Conservation (phyloP, 129 eudicot species). For the Smallanthus sonchifolius region DNA sequence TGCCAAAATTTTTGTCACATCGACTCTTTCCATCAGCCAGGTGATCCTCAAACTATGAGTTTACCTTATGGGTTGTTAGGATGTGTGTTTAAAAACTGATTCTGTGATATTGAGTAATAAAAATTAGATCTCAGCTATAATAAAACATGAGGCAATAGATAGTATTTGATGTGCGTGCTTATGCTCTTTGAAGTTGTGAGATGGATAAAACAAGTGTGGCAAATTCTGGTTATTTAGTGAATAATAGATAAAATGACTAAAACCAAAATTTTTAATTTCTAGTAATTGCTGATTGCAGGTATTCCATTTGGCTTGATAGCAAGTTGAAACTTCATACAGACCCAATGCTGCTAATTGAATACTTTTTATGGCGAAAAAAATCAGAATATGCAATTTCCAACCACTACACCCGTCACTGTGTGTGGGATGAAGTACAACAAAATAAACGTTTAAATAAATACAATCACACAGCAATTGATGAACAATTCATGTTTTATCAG, state of each 20-base stretch:
- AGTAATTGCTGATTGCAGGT: constrained; percentile 38
- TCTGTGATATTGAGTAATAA: no score
- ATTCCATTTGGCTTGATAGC: constrained; percentile 97
- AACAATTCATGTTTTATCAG: constrained; percentile 73
- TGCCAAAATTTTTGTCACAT: constrained; percentile 82
- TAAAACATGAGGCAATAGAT: neutral
- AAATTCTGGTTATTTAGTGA: neutral
- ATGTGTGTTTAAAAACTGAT: neutral
- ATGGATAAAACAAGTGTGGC: neutral
- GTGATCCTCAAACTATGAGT: constrained; percentile 36
- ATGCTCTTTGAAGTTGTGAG: neutral
- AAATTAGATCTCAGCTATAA: neutral
- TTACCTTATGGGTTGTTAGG: neutral
- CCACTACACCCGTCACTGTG: constrained; percentile 92
- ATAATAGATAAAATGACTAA: neutral
- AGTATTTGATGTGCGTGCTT: neutral
- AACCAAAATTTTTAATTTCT: neutral
- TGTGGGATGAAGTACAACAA: constrained; percentile 95
- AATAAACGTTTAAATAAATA: constrained; percentile 89
- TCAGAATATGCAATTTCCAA: constrained; percentile 88
- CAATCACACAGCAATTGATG: constrained; percentile 85
- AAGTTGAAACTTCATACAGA: constrained; percentile 78
- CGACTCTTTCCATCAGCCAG: constrained; percentile 95
- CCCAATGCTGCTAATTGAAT: constrained; percentile 76
- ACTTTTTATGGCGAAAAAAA: constrained; percentile 67